Evolutionary conservation across 1,284 basidiomycete species (phyloP).

Genomic region (Phlebopus sp.): DNA sequence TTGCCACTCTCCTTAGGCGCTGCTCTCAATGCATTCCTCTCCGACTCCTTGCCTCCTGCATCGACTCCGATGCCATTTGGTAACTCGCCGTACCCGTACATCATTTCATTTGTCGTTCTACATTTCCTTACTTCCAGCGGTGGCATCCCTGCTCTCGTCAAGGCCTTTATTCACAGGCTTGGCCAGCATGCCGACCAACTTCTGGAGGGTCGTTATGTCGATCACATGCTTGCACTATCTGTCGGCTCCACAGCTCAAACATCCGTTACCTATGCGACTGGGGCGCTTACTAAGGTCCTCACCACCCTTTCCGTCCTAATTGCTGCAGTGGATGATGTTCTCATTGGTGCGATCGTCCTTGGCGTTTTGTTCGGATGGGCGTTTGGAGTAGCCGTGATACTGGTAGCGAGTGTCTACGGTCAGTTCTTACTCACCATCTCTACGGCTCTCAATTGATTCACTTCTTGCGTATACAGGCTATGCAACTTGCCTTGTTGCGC

Average conservation of each 20-base stretch:
- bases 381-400: conserved; percentile 66
- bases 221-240: conserved; percentile 78
- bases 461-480: conserved; percentile 13
- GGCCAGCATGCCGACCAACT: conserved; percentile 82
- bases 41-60: conserved; percentile 11
- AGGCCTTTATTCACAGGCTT: conserved; percentile 78
- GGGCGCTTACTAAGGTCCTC: conserved; percentile 84
- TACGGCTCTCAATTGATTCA: neutral
- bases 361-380: conserved; percentile 65
- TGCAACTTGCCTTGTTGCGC: conserved; percentile 11
- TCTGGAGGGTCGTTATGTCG: conserved; percentile 79
- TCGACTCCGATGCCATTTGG: conserved; percentile 29
- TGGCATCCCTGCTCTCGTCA: conserved; percentile 66
- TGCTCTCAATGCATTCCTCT: conserved; percentile 61
- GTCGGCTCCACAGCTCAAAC: conserved; percentile 74
- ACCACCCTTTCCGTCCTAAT: conserved; percentile 83
- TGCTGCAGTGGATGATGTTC: conserved; percentile 76
- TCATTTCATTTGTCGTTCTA: conserved; percentile 61
- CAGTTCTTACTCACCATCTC: conserved; percentile 19
- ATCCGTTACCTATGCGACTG: conserved; percentile 78
- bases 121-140: conserved; percentile 69
- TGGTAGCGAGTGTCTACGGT: conserved; percentile 78
- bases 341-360: conserved; percentile 66
- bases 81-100: conserved; percentile 58
- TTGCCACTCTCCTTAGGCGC: conserved; percentile 73